A percentile compares a stretch with the other conserved stretches of the same genome.
phyloP scores from a whole-genome alignment of 176 grass and related monocot genomes.

The Elymus sibiricus region DNA sequence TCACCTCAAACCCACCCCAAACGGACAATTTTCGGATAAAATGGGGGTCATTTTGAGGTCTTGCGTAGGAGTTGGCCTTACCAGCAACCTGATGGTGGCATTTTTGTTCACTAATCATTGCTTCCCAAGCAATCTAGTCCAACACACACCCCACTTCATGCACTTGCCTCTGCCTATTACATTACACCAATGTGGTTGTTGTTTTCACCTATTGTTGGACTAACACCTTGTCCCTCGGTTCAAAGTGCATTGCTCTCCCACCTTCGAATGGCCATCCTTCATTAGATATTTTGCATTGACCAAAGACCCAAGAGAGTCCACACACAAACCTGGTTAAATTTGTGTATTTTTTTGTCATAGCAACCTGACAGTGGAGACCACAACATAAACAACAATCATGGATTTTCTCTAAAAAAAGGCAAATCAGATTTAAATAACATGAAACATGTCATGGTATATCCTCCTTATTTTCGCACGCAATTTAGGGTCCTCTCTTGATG shows the following conservation, averaged over 20 bases:
- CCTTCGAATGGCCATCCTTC: neutral
- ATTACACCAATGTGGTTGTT: neutral
- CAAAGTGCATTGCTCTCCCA: neutral
- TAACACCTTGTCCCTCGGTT: neutral
- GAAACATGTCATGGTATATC: no score
- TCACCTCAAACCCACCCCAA: no score
- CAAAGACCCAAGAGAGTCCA: neutral
- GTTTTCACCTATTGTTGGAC: neutral
- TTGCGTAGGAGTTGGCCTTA: no score
- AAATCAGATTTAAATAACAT: no score
- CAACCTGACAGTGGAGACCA: no score
- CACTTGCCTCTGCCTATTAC: neutral
- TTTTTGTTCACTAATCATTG: neutral
- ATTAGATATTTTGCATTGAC: neutral
- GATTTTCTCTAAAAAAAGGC: no score
- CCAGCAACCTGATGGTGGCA: neutral
- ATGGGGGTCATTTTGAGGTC: no score
- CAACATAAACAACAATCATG: no score
- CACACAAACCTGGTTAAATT: neutral
- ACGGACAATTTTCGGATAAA: no score
- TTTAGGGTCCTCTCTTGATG: no score
- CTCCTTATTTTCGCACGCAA: no score
- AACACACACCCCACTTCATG: conserved; percentile 19
- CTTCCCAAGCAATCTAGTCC: conserved; percentile 1
- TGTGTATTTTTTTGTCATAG: no score